A percentile compares a stretch with the other conserved stretches of the same genome.
Evolutionary conservation across 257 asterid genomes (phyloP).

Genomic region (Oldenlandia corymbosa): DNA sequence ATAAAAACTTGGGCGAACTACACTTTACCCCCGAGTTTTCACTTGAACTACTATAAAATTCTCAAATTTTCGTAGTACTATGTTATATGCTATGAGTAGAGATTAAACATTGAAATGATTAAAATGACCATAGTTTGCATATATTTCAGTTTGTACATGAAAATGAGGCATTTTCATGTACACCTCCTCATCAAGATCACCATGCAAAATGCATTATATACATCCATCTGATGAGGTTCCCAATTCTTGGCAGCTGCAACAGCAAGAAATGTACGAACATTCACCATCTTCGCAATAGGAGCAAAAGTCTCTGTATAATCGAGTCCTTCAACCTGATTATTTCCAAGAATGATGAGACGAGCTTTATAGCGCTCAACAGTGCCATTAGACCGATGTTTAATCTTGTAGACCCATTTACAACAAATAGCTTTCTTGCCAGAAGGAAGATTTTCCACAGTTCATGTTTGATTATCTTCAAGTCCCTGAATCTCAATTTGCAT

Average conservation of each 20-base stretch:
- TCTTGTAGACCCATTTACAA: not conserved
- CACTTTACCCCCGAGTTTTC: too few species aligned
- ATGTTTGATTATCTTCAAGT: not conserved
- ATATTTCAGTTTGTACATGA: too few species aligned
- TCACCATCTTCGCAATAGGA: not conserved
- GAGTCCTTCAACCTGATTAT: not conserved
- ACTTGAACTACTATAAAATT: too few species aligned
- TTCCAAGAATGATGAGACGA: not conserved
- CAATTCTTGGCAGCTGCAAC: not conserved
- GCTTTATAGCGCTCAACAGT: not conserved
- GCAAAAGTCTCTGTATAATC: conserved; percentile 8
- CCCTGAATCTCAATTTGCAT: not conserved
- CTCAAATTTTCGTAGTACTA: too few species aligned
- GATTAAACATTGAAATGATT: too few species aligned
- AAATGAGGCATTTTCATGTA: too few species aligned
- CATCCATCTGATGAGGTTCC: not conserved
- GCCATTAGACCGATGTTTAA: not conserved
- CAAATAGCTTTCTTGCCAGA: not conserved
- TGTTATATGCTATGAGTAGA: too few species aligned
- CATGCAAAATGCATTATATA: too few species aligned
- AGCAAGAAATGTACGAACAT: not conserved
- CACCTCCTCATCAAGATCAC: too few species aligned
- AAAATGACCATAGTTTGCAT: too few species aligned
- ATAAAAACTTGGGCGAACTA: too few species aligned
- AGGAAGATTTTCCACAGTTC: not conserved